Base-by-base conservation (phyloP, 495 filamentous ascomycete species). In the Aspergillus taichungensis region DNA sequence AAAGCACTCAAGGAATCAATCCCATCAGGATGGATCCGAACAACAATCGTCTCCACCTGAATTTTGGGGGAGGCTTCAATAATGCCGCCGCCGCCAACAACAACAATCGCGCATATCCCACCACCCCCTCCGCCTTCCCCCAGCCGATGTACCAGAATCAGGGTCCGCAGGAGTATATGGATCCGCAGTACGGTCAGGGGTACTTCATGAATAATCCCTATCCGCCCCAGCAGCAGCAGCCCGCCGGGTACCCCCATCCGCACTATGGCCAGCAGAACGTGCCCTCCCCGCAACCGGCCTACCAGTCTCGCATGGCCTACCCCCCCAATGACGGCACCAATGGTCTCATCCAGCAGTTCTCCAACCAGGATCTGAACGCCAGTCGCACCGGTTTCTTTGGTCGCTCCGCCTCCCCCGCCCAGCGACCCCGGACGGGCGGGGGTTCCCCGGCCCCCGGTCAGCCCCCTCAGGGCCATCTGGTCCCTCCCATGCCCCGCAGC, bases 41-140 rank as follows among this genome's bases (percentile, higher is more conserved):
- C 59, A 73, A 63, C 29, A 68, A 70, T 39, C 82, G 82, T 43
- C 73, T 85, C 45, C 79, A 82, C 57, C 72, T 88, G 50, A 89
- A 88, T 64, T 84, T 88, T 59, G 67, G 64, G 42, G 74, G 82
- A 53, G 76, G 77, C 53, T 79, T 80, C 56, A 77, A 81, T 35
- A 37, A 47, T 38, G 50, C 52, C 13, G 71, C 76, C 41, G 66
- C 77, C 45, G 50, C 52, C 13, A 71, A 76, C 41, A 66, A 77
- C 45, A 79, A 79, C 64, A 84, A 81, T 63, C 86, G 87, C 65
- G 80, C 85, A 46, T 98, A 91, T 77, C 94, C 92, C 58, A 95
- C 92, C 37, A 98, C 92, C 12, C 91, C 92, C 43, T 95, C 89
- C 49, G 92, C 90, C 40, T 96, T 96, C 56, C 90, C 90, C 8